phyloP scores from a whole-genome alignment of 2,329 filamentous ascomycete species.

The Aspergillus latus region DNA sequence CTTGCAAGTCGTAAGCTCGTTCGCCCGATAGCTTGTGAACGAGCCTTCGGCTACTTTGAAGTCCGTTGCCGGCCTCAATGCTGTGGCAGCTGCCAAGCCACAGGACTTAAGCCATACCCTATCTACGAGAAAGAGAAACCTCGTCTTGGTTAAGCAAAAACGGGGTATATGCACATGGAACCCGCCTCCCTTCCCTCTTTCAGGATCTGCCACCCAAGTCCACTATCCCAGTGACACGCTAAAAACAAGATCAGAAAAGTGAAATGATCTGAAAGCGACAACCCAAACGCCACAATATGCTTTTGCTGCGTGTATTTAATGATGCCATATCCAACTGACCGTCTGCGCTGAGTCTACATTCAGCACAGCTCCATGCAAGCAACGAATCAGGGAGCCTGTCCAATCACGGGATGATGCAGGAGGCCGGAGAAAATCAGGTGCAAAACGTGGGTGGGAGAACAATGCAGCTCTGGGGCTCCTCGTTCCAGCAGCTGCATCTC shows the following conservation, averaged over 20 bases:
- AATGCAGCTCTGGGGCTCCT: neutral
- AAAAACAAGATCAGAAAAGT: neutral
- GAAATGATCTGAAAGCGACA: neutral
- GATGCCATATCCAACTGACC: neutral
- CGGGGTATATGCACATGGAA: constrained; percentile 8
- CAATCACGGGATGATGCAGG: neutral
- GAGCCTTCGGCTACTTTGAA: no score
- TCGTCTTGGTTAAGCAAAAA: neutral
- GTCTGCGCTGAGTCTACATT: neutral
- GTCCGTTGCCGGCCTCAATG: neutral
- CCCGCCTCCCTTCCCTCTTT: neutral
- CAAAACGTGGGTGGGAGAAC: neutral
- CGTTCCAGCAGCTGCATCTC: neutral
- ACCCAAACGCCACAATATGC: constrained; percentile 17
- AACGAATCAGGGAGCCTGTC: neutral
- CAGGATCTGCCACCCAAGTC: neutral
- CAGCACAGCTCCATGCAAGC: neutral
- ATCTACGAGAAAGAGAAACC: neutral
- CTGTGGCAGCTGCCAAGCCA: neutral
- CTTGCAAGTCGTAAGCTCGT: no score
- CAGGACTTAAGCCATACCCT: neutral
- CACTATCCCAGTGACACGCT: neutral
- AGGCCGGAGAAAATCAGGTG: neutral
- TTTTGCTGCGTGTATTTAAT: constrained; percentile 6
- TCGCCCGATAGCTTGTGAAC: no score